Evolutionary conservation across 495 filamentous ascomycete genomes (phyloP).

Genomic region (Parachaetomium inaequale): DNA sequence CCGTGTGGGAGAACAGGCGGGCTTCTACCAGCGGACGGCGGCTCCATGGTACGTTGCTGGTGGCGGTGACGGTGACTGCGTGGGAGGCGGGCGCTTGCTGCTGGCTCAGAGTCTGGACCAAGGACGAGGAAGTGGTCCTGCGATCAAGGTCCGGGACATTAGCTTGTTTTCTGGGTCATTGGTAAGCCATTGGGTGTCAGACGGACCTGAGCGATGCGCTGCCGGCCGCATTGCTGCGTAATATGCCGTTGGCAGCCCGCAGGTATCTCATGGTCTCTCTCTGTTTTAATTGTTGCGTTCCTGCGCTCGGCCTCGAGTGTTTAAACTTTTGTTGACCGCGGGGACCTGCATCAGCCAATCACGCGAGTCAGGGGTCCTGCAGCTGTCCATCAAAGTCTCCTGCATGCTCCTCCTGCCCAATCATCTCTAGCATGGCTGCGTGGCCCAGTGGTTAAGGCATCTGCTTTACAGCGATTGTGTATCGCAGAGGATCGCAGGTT

Average conservation of each 20-base stretch:
- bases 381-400: not conserved
- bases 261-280: slow-evolving; percentile 23
- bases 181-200: slow-evolving; percentile 8
- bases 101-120: not conserved
- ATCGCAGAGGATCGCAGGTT: slow-evolving; percentile 49
- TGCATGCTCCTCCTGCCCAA: not conserved
- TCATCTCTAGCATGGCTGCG: slow-evolving; percentile 23
- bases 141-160: not conserved
- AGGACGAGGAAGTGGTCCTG: slow-evolving; percentile 1
- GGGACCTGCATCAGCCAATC: not conserved
- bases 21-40: not conserved
- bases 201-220: slow-evolving; percentile 13
- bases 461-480: slow-evolving; percentile 35
- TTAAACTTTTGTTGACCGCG: not conserved
- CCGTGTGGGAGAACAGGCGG: slow-evolving; percentile 17
- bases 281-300: not conserved
- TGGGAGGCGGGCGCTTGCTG: no score
- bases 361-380: not conserved
- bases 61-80: not conserved
- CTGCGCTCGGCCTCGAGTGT: not conserved
- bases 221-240: slow-evolving; percentile 17
- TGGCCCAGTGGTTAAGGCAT: slow-evolving; percentile 44
- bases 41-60: not conserved
- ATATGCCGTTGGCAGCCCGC: slow-evolving; percentile 23
- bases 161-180: not conserved